These are phyloP conservation scores for Cucumis hystrix DNA, from an alignment of 306 rosid species.

Conservation along the genomic window DNA sequence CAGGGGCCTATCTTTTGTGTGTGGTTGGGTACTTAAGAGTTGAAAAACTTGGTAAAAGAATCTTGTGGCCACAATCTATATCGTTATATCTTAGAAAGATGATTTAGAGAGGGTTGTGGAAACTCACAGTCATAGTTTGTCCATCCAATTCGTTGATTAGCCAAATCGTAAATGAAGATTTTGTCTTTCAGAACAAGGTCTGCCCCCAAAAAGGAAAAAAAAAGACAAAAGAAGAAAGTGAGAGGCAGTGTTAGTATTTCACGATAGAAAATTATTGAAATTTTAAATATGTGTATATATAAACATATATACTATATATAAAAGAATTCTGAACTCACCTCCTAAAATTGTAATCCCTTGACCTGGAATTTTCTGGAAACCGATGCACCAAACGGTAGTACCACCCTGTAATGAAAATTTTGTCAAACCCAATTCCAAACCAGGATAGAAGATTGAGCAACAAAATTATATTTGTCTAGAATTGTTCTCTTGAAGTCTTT, in stretches of 20 bases:
- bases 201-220: constrained; percentile 16
- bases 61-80: background rate
- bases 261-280: background rate
- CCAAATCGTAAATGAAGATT: constrained; percentile 81
- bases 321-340: constrained; percentile 31
- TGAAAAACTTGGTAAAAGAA: background rate
- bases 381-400: constrained; percentile 79
- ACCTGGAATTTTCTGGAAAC: constrained; percentile 75
- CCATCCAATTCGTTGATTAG: constrained; percentile 86
- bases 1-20: background rate
- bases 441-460: background rate
- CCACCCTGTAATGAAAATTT: constrained; percentile 36
- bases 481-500: background rate
- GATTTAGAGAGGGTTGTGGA: constrained; percentile 8
- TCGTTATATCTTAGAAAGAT: background rate
- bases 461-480: background rate
- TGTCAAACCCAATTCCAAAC: background rate
- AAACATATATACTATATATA: too few relatives aligned
- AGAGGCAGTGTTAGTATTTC: constrained; percentile 1
- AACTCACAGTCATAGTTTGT: constrained; percentile 90
- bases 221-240: background rate
- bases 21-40: background rate
- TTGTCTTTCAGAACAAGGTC: constrained; percentile 91
- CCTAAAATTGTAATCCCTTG: constrained; percentile 80
- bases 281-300: too few relatives aligned